Evolutionary conservation across 2,329 filamentous ascomycete species (phyloP).

Genomic region (Ophiocordyceps robertsii): DNA sequence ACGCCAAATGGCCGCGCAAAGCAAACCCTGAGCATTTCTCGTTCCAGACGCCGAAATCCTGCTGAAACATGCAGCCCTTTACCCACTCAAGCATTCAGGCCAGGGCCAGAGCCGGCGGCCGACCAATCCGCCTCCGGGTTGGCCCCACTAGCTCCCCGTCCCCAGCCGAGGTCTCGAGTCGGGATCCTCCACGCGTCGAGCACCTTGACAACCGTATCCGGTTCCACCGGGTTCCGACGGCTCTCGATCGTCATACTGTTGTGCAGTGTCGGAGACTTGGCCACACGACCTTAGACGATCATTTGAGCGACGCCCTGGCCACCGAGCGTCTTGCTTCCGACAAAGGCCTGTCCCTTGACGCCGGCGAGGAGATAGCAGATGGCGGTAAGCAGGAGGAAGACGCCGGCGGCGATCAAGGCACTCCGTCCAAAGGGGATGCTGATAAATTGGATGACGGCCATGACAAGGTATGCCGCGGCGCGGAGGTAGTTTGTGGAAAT

Average conservation of each 20-base stretch:
- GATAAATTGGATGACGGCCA: slow-evolving; percentile 76
- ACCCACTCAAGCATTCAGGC: not conserved
- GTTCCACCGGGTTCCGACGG: too few species aligned
- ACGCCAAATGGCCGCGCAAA: slow-evolving; percentile 5
- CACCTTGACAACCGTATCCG: too few species aligned
- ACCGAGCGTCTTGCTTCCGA: slow-evolving; percentile 90
- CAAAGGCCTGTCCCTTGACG: slow-evolving; percentile 72
- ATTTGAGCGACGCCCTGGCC: slow-evolving; percentile 92
- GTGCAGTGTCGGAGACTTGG: too few species aligned
- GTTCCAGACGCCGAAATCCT: slow-evolving; percentile 14
- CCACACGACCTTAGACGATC: slow-evolving; percentile 57
- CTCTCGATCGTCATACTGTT: too few species aligned
- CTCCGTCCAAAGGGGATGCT: slow-evolving; percentile 53
- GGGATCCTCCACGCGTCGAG: too few species aligned
- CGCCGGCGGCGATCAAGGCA: slow-evolving; percentile 73
- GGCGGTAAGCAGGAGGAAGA: slow-evolving; percentile 65
- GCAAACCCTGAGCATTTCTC: slow-evolving; percentile 10
- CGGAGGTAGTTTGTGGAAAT: slow-evolving; percentile 97
- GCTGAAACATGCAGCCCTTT: not conserved
- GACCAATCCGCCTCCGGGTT: not conserved
- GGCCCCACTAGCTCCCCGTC: too few species aligned
- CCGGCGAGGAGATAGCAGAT: slow-evolving; percentile 71
- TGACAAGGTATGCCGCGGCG: slow-evolving; percentile 68
- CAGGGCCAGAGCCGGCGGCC: not conserved
- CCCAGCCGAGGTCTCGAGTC: too few species aligned